phyloP scores from a whole-genome alignment of 495 filamentous ascomycete species.

The Penicillium samsonianum region DNA sequence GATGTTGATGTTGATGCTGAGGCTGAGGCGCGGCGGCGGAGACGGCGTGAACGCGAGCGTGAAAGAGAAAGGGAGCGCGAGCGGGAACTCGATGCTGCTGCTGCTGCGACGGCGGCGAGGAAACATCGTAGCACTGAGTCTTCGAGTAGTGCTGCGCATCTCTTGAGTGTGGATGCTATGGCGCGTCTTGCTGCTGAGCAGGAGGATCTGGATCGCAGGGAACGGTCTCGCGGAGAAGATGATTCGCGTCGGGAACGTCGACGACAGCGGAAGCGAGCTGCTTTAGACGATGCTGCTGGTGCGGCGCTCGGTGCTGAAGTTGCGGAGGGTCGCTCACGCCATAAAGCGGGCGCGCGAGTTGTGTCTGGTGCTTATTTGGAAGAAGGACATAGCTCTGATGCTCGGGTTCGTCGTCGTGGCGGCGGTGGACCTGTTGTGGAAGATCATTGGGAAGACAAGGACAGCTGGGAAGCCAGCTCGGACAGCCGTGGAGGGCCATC shows the following conservation, averaged over 20 bases:
- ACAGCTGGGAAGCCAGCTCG: constrained; percentile 37
- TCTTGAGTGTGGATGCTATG: constrained; percentile 55
- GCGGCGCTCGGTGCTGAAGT: constrained; percentile 26
- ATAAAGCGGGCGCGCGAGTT: constrained; percentile 55
- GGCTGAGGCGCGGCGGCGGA: constrained; percentile 21
- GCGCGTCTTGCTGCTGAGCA: constrained; percentile 63
- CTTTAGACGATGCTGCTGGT: constrained; percentile 29
- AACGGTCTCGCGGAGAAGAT: constrained; percentile 29
- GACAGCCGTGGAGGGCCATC: constrained; percentile 22
- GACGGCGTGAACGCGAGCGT: constrained; percentile 22
- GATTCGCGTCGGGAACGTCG: constrained; percentile 42
- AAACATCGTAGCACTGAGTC: constrained; percentile 47
- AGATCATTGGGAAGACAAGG: constrained; percentile 32
- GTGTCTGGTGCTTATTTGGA: constrained; percentile 70
- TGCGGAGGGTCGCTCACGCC: constrained; percentile 33
- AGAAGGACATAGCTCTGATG: constrained; percentile 54
- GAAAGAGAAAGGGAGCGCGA: constrained; percentile 26
- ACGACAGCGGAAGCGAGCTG: constrained; percentile 33
- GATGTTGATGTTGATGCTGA: constrained; percentile 19
- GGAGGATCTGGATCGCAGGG: constrained; percentile 33
- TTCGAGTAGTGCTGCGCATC: constrained; percentile 40
- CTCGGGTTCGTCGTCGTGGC: constrained; percentile 42
- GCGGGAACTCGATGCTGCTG: constrained; percentile 20
- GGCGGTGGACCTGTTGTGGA: constrained; percentile 37
- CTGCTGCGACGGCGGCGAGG: constrained; percentile 17